phyloP scores from a whole-genome alignment of 164 flowering plant species.

The Saururus chinensis region DNA sequence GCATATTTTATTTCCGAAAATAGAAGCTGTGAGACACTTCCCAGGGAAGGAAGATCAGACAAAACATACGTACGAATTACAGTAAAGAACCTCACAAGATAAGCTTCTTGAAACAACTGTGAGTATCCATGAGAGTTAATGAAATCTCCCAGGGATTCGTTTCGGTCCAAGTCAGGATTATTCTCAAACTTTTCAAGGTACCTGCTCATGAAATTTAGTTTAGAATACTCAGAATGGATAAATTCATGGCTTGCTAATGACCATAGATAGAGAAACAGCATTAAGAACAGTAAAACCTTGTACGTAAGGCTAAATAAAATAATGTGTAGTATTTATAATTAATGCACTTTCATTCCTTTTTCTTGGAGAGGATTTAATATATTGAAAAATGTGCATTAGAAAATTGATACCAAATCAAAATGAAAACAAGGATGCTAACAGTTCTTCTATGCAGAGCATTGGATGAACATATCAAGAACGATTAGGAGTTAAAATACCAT shows the following conservation, averaged over 20 bases:
- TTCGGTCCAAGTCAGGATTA: slow-evolving; percentile 71
- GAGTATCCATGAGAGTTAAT: slow-evolving; percentile 69
- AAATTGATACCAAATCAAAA: too few relatives aligned
- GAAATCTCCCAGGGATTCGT: slow-evolving; percentile 75
- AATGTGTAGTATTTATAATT: too few relatives aligned
- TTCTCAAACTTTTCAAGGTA: slow-evolving; percentile 70
- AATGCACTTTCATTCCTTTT: too few relatives aligned
- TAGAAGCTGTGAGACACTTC: neutral
- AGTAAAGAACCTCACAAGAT: slow-evolving; percentile 49
- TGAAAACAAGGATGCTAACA: too few relatives aligned
- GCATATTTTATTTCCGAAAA: neutral
- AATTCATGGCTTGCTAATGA: neutral
- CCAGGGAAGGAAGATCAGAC: neutral
- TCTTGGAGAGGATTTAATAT: too few relatives aligned
- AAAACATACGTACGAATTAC: neutral
- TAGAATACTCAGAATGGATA: neutral
- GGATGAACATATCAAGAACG: too few relatives aligned
- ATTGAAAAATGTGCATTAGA: too few relatives aligned
- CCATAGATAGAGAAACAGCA: neutral
- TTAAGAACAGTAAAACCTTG: neutral
- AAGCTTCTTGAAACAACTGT: slow-evolving; percentile 73
- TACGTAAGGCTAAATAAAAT: too few relatives aligned
- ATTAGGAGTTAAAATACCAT: too few relatives aligned
- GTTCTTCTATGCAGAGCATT: too few relatives aligned
- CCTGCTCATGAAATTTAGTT: slow-evolving; percentile 18